Base-by-base conservation (phyloP, 75 land plant species). In the Adiantum capillusveneris region DNA sequence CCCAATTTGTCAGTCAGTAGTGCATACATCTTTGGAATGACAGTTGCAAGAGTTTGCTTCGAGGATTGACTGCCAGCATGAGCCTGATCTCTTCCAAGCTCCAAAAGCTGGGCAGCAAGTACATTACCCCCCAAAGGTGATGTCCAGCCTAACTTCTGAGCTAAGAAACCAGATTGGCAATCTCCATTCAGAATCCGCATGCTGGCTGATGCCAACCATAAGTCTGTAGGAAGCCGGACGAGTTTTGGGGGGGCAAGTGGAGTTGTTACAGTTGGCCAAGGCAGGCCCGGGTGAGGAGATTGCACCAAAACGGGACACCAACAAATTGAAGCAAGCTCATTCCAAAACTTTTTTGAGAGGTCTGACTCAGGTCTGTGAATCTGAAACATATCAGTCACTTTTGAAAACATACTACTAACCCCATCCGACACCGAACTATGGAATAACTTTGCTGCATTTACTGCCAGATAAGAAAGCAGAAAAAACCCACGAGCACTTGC, bases 171-270 rank as follows among this genome's bases (percentile, higher is more conserved):
- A 12, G 98, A 93, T 30, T 80, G 74, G 46, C 95, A 93, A 49
- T 85, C 90, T n/a, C 87, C 90, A 77, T 85, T 87, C 20, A 93
- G 48, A 62, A 93, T 85, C 13, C 98, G 71, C 84, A 90, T 76
- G 64, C 89, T 85, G 2, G 86, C 98, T 30, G 98, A 92, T 28
- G 75, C 89, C 69, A 92, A 78, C 98, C 98, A 92, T 72, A 85
- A 46, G 57, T 88, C 95, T 54, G 64, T 44, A 44, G 65, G 71
- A 37, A 81, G 45, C 25, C 89, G 76, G 37, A 93, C 95, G 45
- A 84, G 80, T 62, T 81, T 88, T 2, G 98, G 98, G 29, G 95
- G 90, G 50, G 98, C 98, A 65, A 93, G 82, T 30, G 75, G 52
- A 17, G 82, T 71, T 45, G 84, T 68, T 1, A 66, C 95, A 25